Conservation (phyloP, 2,329 filamentous ascomycete genomes). For the Laburnicola sp. region DNA sequence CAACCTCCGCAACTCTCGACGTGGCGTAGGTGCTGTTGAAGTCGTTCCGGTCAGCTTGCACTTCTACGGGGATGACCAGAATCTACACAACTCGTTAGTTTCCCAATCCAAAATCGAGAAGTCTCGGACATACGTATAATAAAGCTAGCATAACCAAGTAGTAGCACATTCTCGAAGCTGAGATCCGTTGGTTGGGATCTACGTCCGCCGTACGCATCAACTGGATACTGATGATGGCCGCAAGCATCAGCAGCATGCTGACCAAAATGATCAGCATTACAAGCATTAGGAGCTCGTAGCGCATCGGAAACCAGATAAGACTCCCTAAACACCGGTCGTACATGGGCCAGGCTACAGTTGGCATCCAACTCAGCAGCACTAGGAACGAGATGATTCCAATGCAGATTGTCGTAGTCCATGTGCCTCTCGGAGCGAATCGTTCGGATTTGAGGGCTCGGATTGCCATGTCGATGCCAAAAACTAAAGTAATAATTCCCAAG, state of each 20-base stretch:
- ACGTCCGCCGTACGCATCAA: constrained; percentile 60
- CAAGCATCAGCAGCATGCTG: constrained; percentile 55
- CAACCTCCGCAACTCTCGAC: constrained; percentile 66
- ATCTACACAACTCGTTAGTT: constrained; percentile 42
- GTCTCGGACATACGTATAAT: constrained; percentile 56
- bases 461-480: constrained; percentile 66
- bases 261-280: constrained; percentile 57
- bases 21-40: constrained; percentile 54
- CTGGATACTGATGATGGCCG: constrained; percentile 60
- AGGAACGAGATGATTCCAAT: constrained; percentile 56
- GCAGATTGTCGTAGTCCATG: constrained; percentile 64
- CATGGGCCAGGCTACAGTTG: constrained; percentile 60
- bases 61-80: constrained; percentile 66
- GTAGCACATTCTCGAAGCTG: constrained; percentile 71
- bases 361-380: constrained; percentile 60
- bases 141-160: constrained; percentile 61
- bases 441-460: constrained; percentile 58
- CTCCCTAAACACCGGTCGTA: constrained; percentile 67
- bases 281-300: constrained; percentile 63
- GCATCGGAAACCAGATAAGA: constrained; percentile 67
- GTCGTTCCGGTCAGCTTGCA: constrained; percentile 53
- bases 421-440: constrained; percentile 62
- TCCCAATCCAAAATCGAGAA: not conserved
- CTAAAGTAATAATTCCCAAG: constrained; percentile 65
- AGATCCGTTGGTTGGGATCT: constrained; percentile 62